Evolutionary conservation across 2,329 filamentous ascomycete species (phyloP), one percentile per base, ranked within the genome.

Genomic region (Fusarium chlamydosporum): DNA sequence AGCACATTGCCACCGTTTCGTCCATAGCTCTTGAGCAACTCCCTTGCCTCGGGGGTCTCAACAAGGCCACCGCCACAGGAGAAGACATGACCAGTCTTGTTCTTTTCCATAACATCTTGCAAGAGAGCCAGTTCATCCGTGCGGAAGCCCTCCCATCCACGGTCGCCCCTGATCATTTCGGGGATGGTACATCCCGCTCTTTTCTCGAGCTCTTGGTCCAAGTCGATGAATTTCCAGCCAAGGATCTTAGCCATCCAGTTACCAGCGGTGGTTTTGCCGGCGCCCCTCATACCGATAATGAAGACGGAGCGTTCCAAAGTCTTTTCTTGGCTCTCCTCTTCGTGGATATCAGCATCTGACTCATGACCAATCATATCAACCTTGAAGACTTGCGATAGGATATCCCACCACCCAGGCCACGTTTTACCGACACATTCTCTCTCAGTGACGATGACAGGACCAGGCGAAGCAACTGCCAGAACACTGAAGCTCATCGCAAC

Each of bases 401-500:
- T 89, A 79, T 99, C 96, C 96, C 96, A 99, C 93, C 96, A 99
- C 11, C 95, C 96, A 1, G 96, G 96, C 96, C 96, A 99, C 4
- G 96, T 99, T 84, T 99, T 99, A 40, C 92, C 94, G 4, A 93
- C 92, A 77, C 96, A 99, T 75, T 97, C 94, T 63, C 94, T 91
- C 78, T 99, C 96, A 3, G 92, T 86, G 52, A 99, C 89, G 16
- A 97, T 81, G 0, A 93, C 91, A 1, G 92, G 86, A 9, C 87
- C 80, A 2, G 92, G 90, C 1, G 91, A 86, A 31, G 91, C 87
- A 18, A 93, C 82, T 13, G 93, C 89, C 16, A 99, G 84, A 8
- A 99, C 94, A 70, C 94, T 96, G 80, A 99, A 97, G 80, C 95
- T 97, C 94, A 99, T 99, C 26, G 96, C 96, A 13, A 99, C 94